Percentiles rank a stretch among this genome's conserved stretches.
These are phyloP conservation scores for Entonaema liquescens DNA, from an alignment of 495 filamentous ascomycete genomes.

Conservation along the genomic window DNA sequence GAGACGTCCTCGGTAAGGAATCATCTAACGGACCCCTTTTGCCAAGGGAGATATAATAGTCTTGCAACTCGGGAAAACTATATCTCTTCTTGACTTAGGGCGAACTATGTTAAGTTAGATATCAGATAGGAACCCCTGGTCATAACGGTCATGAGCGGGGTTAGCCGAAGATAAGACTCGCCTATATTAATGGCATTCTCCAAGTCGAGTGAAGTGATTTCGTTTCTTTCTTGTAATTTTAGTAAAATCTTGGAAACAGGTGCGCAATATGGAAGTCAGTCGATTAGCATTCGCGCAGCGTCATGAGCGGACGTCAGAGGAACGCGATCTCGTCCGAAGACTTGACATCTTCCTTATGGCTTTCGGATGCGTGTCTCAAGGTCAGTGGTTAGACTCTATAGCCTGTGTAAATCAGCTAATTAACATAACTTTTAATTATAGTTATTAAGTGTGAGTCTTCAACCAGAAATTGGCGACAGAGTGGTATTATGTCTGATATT, in stretches of 20 bases:
- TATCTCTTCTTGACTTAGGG: neutral
- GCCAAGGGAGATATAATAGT: neutral
- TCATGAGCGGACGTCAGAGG: slow-evolving; percentile 45
- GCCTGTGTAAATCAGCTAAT: neutral
- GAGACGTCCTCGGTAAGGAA: neutral
- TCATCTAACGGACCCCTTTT: neutral
- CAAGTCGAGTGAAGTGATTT: slow-evolving; percentile 1
- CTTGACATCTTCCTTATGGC: slow-evolving; percentile 54
- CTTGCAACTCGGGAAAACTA: neutral
- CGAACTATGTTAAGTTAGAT: slow-evolving; percentile 1
- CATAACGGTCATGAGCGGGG: slow-evolving; percentile 28
- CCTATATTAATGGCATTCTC: slow-evolving; percentile 34
- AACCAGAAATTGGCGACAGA: neutral
- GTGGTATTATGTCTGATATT: slow-evolving; percentile 3
- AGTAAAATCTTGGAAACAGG: too few relatives aligned
- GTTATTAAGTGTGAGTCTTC: slow-evolving; percentile 47
- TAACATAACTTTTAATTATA: slow-evolving; percentile 10
- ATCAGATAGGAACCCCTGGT: slow-evolving; percentile 18
- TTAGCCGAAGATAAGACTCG: slow-evolving; percentile 36
- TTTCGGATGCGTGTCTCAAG: slow-evolving; percentile 55
- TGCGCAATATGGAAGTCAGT: slow-evolving; percentile 20
- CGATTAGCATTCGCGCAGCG: slow-evolving; percentile 29
- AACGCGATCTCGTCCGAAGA: slow-evolving; percentile 50
- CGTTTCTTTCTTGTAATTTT: neutral
- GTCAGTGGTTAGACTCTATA: slow-evolving; percentile 20